Evolutionary conservation across 2,329 filamentous ascomycete species (phyloP).

Genomic region (Penicillium sumatraense): DNA sequence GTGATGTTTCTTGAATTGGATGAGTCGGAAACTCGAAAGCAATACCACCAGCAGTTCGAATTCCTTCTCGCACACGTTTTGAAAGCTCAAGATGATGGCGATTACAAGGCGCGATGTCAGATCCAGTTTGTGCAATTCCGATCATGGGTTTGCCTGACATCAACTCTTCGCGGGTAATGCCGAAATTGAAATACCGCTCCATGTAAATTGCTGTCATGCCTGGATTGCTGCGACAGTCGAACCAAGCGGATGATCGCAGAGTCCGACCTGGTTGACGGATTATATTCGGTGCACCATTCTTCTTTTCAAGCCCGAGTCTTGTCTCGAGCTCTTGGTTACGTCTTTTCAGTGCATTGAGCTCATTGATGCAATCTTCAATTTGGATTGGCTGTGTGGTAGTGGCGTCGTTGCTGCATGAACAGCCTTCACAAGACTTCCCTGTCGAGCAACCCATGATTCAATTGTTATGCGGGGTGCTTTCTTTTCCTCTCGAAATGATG

Average conservation of each 20-base stretch:
- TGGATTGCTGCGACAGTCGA: constrained; percentile 48
- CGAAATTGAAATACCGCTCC: constrained; percentile 57
- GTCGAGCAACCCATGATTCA: constrained; percentile 19
- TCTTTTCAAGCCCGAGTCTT: constrained; percentile 12
- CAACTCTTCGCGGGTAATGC: constrained; percentile 55
- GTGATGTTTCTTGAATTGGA: constrained; percentile 56
- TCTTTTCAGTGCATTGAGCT: constrained; percentile 43
- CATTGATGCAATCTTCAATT: constrained; percentile 48
- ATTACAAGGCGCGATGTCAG: constrained; percentile 57
- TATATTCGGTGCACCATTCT: constrained; percentile 2
- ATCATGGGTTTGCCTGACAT: constrained; percentile 57
- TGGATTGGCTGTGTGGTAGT: constrained; percentile 29
- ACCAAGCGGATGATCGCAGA: constrained; percentile 52
- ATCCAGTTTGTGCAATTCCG: constrained; percentile 58
- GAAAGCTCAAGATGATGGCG: constrained; percentile 55
- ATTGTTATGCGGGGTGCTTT: background rate
- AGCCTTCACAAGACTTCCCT: constrained; percentile 37
- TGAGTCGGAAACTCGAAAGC: constrained; percentile 59
- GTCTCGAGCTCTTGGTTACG: constrained; percentile 42
- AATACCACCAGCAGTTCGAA: constrained; percentile 54
- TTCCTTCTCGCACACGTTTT: constrained; percentile 57
- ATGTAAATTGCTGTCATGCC: constrained; percentile 55
- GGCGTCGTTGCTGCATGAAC: constrained; percentile 33
- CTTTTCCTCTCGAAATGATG: background rate
- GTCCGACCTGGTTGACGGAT: constrained; percentile 26